A percentile compares a stretch with the other conserved stretches of the same genome.
phyloP scores from a whole-genome alignment of 2,329 filamentous ascomycete species.

The Apiospora hydei region DNA sequence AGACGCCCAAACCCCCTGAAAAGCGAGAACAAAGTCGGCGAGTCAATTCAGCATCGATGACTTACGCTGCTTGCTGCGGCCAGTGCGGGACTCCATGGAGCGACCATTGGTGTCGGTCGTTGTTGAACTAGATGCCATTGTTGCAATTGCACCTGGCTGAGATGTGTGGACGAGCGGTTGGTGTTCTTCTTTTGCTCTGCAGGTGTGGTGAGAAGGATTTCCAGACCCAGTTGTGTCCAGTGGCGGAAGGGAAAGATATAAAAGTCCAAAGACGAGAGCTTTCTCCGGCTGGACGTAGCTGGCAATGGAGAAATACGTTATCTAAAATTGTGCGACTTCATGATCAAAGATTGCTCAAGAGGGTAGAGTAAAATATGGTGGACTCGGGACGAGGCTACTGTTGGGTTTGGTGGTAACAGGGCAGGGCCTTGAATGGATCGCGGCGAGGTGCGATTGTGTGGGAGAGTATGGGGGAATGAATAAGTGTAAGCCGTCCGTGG shows the following conservation, averaged over 20 bases:
- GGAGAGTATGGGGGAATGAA: constrained; percentile 3
- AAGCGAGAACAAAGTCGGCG: constrained; percentile 30
- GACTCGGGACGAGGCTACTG: constrained; percentile 18
- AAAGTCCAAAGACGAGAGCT: constrained; percentile 19
- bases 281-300: constrained; percentile 42
- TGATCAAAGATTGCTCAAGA: constrained; percentile 36
- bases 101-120: constrained; percentile 47
- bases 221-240: constrained; percentile 4
- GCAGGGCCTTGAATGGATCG: not conserved
- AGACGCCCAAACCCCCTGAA: constrained; percentile 5
- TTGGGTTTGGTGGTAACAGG: constrained; percentile 6
- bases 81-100: constrained; percentile 76
- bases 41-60: constrained; percentile 40
- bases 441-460: constrained; percentile 16
- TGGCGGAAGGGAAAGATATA: constrained; percentile 21
- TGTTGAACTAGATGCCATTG: constrained; percentile 39
- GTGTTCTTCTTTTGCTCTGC: not conserved
- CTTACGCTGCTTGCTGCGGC: constrained; percentile 83
- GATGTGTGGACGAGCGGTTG: constrained; percentile 23
- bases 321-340: constrained; percentile 43
- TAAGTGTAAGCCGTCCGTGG: not conserved
- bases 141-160: constrained; percentile 33
- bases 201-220: not conserved
- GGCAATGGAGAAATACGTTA: constrained; percentile 38
- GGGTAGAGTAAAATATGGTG: constrained; percentile 17